Base-by-base conservation (phyloP, 345 rosid genomes). In the Populus deltoides region DNA sequence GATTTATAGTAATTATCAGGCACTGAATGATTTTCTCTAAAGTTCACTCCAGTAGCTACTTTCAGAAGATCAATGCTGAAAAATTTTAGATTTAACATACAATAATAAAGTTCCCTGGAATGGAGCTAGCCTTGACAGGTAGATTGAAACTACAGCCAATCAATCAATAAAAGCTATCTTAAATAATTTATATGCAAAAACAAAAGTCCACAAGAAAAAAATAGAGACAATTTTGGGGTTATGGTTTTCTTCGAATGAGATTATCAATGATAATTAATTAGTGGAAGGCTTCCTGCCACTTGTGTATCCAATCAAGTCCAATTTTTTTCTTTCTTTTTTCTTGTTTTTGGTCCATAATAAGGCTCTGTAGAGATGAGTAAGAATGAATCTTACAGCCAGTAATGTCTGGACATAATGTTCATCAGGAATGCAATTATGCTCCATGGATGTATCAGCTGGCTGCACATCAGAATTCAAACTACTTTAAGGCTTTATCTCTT, bases 391-490 rank as follows among this genome's bases (percentile, higher is more conserved):
- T 91, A 94, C 98, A 72, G 97, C 90, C 73, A 94, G 80, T 80
- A 92, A 83, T 69, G 98, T 94, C 89, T 90, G 98, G 72, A 94
- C 98, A 68, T 92, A 92, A 85, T 94, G 98, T 84, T 94, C 98
- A 89, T 92, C 98, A 10, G 98, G 97, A 84, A 94, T 94, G 75
- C 98, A 94, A 82, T 94, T 92, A 86, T 92, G 98, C 88, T 96
- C 98, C 81, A 86, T 90, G 55, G 91, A 81, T 70, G 89, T 84
- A 86, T 96, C 96, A 73, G 81, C 84, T 66, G 95, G 94, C 98
- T 96, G 90, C 85, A 85, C 77, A 75, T 29, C 53, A 47, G 17
- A 47, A 47, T 13, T 47, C 51, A 47, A 45, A 47, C 51, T 13
- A 47, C 51, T 47, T 13, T 13, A 45, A 47, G 51, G 51, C 51